phyloP scores from a whole-genome alignment of 441 rosid species.

The Adansonia grandidieri region DNA sequence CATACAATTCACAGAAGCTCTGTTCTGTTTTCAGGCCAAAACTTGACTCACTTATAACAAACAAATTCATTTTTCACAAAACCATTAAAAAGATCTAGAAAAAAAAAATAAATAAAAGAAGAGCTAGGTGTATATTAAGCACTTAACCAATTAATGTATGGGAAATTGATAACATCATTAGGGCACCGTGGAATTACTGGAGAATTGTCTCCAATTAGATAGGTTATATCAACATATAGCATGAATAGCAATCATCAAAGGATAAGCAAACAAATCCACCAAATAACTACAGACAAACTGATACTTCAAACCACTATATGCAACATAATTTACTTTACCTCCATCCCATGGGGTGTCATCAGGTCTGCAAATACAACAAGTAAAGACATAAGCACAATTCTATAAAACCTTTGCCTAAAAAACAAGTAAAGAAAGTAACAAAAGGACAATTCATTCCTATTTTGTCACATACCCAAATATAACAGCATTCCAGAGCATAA shows the following conservation, averaged over 20 bases:
- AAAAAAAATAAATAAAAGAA: background rate
- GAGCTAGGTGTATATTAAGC: background rate
- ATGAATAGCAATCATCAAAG: background rate
- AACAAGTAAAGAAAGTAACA: background rate
- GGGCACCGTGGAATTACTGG: background rate
- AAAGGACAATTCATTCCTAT: background rate
- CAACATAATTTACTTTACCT: slow-evolving; percentile 41
- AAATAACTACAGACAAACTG: background rate
- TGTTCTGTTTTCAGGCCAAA: background rate
- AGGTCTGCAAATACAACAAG: slow-evolving; percentile 52
- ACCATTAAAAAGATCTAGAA: background rate
- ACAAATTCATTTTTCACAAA: slow-evolving; percentile 10
- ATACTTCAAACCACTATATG: slow-evolving; percentile 10
- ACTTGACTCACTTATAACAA: background rate
- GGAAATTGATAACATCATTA: slow-evolving; percentile 1
- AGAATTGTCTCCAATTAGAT: background rate
- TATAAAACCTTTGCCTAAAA: slow-evolving; percentile 3
- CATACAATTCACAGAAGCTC: background rate
- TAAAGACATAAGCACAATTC: slow-evolving; percentile 28
- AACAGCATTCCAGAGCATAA: slow-evolving; percentile 77
- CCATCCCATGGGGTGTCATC: slow-evolving; percentile 86
- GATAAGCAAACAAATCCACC: background rate
- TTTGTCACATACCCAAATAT: slow-evolving; percentile 57
- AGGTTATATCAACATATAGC: background rate
- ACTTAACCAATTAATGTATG: slow-evolving; percentile 2